These are phyloP conservation scores for Colletotrichum echinochloae DNA, from an alignment of 2,329 filamentous ascomycete genomes.

Conservation along the genomic window DNA sequence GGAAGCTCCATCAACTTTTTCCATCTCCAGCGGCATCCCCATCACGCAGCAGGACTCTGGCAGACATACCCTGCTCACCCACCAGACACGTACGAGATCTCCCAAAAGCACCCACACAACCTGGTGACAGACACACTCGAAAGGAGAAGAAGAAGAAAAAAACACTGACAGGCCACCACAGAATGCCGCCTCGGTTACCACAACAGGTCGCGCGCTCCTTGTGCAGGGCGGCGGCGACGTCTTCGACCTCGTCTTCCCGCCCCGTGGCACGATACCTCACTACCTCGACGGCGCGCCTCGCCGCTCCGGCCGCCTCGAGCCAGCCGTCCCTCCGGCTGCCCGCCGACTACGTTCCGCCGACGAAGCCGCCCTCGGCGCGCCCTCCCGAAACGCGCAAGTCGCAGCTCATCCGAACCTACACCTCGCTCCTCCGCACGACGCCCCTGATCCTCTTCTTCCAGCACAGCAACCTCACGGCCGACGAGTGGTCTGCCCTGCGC, in stretches of 20 bases:
- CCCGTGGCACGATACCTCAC: slow-evolving; percentile 35
- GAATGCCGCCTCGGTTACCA: slow-evolving; percentile 41
- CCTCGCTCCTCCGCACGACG: slow-evolving; percentile 86
- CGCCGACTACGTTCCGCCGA: slow-evolving; percentile 68
- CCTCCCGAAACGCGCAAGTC: slow-evolving; percentile 89
- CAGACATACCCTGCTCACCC: slow-evolving; percentile 16
- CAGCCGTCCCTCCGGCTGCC: slow-evolving; percentile 51
- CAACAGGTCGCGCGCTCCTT: slow-evolving; percentile 37
- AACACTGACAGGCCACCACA: neutral
- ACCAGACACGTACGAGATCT: slow-evolving; percentile 25
- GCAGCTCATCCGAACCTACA: slow-evolving; percentile 87
- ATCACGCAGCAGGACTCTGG: slow-evolving; percentile 26
- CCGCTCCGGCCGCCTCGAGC: slow-evolving; percentile 46
- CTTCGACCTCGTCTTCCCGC: slow-evolving; percentile 17
- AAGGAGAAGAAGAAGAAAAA: no score
- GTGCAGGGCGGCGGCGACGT: slow-evolving; percentile 34
- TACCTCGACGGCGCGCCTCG: slow-evolving; percentile 30
- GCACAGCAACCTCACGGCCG: slow-evolving; percentile 75
- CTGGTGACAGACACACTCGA: no score
- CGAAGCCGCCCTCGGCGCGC: slow-evolving; percentile 89
- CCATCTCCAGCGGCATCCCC: slow-evolving; percentile 25
- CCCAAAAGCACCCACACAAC: neutral
- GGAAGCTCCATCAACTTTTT: slow-evolving; percentile 38
- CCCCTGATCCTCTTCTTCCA: slow-evolving; percentile 88
- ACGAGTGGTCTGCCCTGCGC: slow-evolving; percentile 66